These are phyloP conservation scores for Spathaspora passalidarum DNA, from an alignment of 805 yeast species.

Conservation along the genomic window DNA sequence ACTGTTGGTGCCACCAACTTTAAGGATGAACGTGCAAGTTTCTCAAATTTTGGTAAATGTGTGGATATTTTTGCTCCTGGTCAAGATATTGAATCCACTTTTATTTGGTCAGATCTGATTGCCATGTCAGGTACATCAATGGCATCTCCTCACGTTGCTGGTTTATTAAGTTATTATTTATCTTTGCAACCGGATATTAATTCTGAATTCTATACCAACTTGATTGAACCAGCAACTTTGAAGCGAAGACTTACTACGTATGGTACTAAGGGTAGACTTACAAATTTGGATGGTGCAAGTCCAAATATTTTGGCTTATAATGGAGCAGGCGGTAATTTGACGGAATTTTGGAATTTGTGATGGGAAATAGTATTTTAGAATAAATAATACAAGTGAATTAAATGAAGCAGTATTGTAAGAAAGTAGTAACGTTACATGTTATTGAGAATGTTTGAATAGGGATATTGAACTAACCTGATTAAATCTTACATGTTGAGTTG, in stretches of 20 bases:
- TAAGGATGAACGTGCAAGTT: slow-evolving; percentile 46
- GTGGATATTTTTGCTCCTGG: slow-evolving; percentile 58
- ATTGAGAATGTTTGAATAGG: too few species aligned
- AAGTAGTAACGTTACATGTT: too few species aligned
- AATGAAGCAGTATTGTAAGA: too few species aligned
- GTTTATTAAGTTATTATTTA: slow-evolving; percentile 53
- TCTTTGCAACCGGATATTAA: slow-evolving; percentile 52
- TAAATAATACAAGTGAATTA: too few species aligned
- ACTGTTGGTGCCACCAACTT: slow-evolving; percentile 51
- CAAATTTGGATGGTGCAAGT: slow-evolving; percentile 47
- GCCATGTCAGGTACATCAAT: slow-evolving; percentile 60
- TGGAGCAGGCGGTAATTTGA: slow-evolving; percentile 56
- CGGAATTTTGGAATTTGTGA: slow-evolving; percentile 51
- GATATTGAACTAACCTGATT: too few species aligned
- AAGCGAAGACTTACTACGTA: slow-evolving; percentile 51
- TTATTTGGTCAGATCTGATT: slow-evolving; percentile 54
- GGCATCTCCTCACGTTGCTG: slow-evolving; percentile 62
- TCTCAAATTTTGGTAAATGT: slow-evolving; percentile 53
- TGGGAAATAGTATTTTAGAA: too few species aligned
- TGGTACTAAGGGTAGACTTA: slow-evolving; percentile 47
- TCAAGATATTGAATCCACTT: slow-evolving; percentile 53
- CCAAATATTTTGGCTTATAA: slow-evolving; percentile 60
- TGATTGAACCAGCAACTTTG: slow-evolving; percentile 50
- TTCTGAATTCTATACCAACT: slow-evolving; percentile 46
- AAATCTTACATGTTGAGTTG: too few species aligned